Conservation (phyloP, 2,329 filamentous ascomycete species). For the Fonsecaea pedrosoi region DNA sequence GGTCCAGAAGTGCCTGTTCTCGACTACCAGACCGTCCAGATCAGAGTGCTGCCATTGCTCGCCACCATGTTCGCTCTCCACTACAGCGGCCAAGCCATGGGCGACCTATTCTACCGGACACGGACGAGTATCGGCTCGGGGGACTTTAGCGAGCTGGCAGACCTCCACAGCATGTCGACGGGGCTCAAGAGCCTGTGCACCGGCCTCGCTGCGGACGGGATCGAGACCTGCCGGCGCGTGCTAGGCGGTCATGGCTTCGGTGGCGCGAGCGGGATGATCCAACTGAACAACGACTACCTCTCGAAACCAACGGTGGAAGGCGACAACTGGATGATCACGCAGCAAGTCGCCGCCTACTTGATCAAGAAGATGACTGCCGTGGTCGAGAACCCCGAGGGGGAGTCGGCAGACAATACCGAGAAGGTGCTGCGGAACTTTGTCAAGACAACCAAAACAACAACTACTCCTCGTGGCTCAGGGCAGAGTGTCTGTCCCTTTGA, state of each 20-base stretch:
- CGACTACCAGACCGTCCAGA: constrained; percentile 61
- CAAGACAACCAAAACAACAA: no score
- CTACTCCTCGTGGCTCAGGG: no score
- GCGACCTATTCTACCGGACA: constrained; percentile 49
- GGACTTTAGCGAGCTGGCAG: constrained; percentile 64
- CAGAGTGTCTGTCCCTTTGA: no score
- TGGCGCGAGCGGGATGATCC: constrained; percentile 58
- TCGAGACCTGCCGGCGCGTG: constrained; percentile 75
- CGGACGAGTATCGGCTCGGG: constrained; percentile 54
- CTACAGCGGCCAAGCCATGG: constrained; percentile 53
- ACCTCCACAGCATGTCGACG: constrained; percentile 77
- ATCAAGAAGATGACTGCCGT: constrained; percentile 62
- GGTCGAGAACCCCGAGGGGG: neutral
- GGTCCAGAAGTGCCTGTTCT: constrained; percentile 54
- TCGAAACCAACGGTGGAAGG: constrained; percentile 75
- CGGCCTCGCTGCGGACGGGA: constrained; percentile 73
- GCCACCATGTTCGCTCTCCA: constrained; percentile 60
- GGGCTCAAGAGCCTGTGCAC: constrained; percentile 76
- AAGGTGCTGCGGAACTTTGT: no score
- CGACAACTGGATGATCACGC: constrained; percentile 81
- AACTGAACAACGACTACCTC: constrained; percentile 75
- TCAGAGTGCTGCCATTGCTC: constrained; percentile 59
- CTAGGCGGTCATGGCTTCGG: constrained; percentile 69
- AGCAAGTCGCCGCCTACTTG: constrained; percentile 77
- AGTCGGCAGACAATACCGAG: neutral